Base-by-base conservation (phyloP, 116 monocot genomes). In the Posidonia oceanica region DNA sequence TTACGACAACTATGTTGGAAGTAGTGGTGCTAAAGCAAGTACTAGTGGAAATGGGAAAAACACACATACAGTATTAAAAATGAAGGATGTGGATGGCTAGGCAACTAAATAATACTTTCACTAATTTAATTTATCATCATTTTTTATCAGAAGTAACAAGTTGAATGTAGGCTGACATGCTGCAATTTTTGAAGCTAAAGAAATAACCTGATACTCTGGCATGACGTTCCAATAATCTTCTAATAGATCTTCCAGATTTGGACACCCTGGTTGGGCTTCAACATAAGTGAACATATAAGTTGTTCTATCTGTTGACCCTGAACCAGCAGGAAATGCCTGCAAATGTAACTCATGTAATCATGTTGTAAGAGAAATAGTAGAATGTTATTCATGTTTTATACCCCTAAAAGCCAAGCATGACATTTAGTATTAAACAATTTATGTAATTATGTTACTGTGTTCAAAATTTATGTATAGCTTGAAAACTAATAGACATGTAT, bases 271-370 rank as follows among this genome's bases (percentile, higher is more conserved):
- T 77, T 85, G 75, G 40, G 88, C 66, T 64, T 86, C 83, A 76
- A 85, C 81, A 76, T 96, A 96, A 59, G 91, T 96, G 75, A 96
- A 96, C 86, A 96, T 82, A 73, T 96, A 96, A 54, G 87, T 85
- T 68, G 96, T 91, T 15, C 96, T 67, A 80, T 91, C 96, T n/a
- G 68, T 78, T 20, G 84, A 80, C 65, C 89, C 92, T 81, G 96
- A 87, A 70, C 96, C 96, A 77, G 96, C 81, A 66, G 96, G 96
- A 91, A 91, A 96, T 39, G 92, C 91, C 95, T 95, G 77, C 7
- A 41, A 69, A 51, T 21, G 14, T 44, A 66, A 8, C 3, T 66
- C 22, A 70, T 14, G 23, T n/a, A 14, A 53, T 37, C 18, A 61
- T 10, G 60, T 48, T 39, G 11, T 21, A 59, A 21, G 20, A 5